Evolutionary conservation across 2,329 filamentous ascomycete species (phyloP), one percentile per base, ranked within the genome.

Genomic region (Botrytis cinerea): DNA sequence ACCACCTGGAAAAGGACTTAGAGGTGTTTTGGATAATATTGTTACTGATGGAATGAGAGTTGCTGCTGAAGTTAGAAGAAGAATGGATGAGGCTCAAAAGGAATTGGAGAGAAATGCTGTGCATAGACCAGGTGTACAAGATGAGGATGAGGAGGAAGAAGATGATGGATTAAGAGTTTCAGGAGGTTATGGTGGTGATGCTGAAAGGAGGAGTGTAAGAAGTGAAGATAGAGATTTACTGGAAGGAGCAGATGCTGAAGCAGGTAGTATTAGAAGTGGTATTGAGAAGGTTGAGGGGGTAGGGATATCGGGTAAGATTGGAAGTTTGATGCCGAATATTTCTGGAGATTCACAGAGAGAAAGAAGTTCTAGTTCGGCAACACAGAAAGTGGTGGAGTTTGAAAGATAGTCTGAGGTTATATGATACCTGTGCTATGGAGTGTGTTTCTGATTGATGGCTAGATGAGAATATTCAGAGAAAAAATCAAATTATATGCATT

Each of bases 31-130:
- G 57, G 96, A 99, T 84, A 97, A 97, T 79, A 98, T 99, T 79
- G 96, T 98, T 76, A 97, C 93, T 2, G 96, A 99, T 81, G 96
- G 96, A 60, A 98, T 98, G 91, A 91, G 95, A 48, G 95, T 98
- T 74, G 96, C 96, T 0, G 93, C 92, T 0, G 96, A 99, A 82
- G 95, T 99, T 70, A 88, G 93, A 77, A 90, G 95, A 79, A 88
- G 95, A 62, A 97, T 98, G 92, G 95, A 99, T 76, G 96, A 99
- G 81, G 95, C 95, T 4, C 95, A 98, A 82, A 91, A 90, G 78
- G 95, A 98, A 80, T 84, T 98, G 77, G 95, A 98, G 83, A 92
- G 91, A 82, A 95, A 94, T 74, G 92, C 91, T 0, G 83, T 91
- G n/a, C 86, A 91, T 79, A 85, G 85, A 75, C 87, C 88, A 0